Evolutionary conservation across 345 rosid species (phyloP), one percentile per base, ranked within the genome.

Genomic region (Carallia brachiata): DNA sequence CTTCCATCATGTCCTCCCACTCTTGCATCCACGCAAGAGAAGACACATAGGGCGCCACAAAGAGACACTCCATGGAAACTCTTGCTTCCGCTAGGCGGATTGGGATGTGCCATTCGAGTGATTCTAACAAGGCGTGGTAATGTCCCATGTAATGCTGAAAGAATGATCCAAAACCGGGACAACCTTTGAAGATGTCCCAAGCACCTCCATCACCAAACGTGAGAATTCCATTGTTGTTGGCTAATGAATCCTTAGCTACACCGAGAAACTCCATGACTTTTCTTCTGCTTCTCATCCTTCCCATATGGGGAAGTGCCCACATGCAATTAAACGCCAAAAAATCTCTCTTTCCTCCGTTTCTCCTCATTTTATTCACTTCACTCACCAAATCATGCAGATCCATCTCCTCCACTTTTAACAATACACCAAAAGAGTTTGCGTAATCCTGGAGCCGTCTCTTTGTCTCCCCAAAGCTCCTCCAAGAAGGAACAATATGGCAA

Each of bases 21-120:
- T 62, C 52, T 12, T 52, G 68, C 7, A 39, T 34, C 72, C 63
- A 54, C 50, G 55, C 68, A 23, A 4, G n/a, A 55, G 62, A 44
- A 1, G 79, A 68, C n/a, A 66, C 58, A 52, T 40, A 64, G 27
- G 81, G 81, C 17, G 77, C 74, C 61, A 75, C 62, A 34, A 79
- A 79, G 5, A 81, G 67, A 39, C 74, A 55, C 57, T 81, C 81
- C 73, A 75, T 72, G 13, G 73, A 75, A 32, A 81, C 15, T 54
- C 75, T 81, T 23, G 81, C 84, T 44, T 69, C 77, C 4, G 37
- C 39, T 28, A 81, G 73, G n/a, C 39, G 67, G 7, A 18, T 19
- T 4, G 77, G 79, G 17, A 82, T 53, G 17, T 50, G 60, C 44
- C 39, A 15, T 36, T 78, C 82, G 6, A 78, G 70, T 28, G 78